Conservation (phyloP, 2,329 filamentous ascomycete genomes). For the Fusarium sp. region DNA sequence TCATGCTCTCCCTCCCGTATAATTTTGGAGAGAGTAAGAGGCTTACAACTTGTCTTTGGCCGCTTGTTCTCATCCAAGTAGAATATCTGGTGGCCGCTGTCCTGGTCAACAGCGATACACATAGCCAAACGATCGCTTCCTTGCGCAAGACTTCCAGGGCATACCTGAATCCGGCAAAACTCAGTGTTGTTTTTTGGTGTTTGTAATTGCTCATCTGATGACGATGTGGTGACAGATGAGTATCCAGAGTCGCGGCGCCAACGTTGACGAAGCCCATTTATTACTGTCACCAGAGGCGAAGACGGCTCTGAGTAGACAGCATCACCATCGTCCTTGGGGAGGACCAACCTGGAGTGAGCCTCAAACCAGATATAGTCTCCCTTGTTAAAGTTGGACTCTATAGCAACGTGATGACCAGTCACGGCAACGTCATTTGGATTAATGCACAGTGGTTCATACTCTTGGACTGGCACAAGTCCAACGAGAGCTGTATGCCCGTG, state of each 20-base stretch:
- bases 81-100: background rate
- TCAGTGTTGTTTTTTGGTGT: background rate
- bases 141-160: constrained; percentile 12
- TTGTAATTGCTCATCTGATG: background rate
- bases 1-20: background rate
- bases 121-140: constrained; percentile 3
- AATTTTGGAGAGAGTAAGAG: constrained; percentile 3
- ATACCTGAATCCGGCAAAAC: background rate
- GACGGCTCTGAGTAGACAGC: background rate
- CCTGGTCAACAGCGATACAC: constrained; percentile 6
- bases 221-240: background rate
- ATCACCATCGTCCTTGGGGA: background rate
- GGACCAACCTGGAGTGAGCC: background rate
- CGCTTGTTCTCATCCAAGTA: constrained; percentile 2
- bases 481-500: constrained; percentile 3
- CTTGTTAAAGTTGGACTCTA: constrained; percentile 2
- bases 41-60: background rate
- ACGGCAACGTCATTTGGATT: background rate
- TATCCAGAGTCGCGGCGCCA: constrained; percentile 6
- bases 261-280: background rate
- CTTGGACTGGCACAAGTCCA: background rate
- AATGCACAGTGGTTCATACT: background rate
- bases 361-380: constrained; percentile 18
- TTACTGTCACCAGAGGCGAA: background rate
- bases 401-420: constrained; percentile 2